These are phyloP conservation scores for Pterulicium gracile DNA, from an alignment of 1,284 basidiomycete genomes.

Conservation along the genomic window DNA sequence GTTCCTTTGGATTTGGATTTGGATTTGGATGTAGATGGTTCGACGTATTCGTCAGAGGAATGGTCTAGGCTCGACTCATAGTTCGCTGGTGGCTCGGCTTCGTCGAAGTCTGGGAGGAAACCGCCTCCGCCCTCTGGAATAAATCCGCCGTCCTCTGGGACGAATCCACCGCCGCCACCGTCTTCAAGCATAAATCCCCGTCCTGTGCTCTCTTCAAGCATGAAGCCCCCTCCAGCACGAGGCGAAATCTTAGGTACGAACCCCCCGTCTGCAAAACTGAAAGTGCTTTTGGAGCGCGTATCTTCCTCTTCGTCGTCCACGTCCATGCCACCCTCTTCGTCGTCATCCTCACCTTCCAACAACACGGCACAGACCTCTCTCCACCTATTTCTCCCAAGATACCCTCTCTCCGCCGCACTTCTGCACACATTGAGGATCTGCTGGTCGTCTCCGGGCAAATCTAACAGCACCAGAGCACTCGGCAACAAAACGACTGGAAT, in stretches of 20 bases:
- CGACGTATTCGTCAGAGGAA: slow-evolving; percentile 10
- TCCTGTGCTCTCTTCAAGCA: slow-evolving; percentile 5
- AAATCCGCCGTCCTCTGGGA: too few relatives aligned
- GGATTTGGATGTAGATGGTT: slow-evolving; percentile 6
- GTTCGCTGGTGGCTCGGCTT: slow-evolving; percentile 12
- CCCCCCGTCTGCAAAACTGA: slow-evolving; percentile 9
- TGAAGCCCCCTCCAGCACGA: slow-evolving; percentile 19
- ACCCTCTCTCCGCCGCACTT: slow-evolving; percentile 40
- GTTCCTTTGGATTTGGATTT: background rate
- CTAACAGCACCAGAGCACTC: slow-evolving; percentile 48
- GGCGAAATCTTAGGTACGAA: slow-evolving; percentile 9
- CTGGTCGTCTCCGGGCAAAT: slow-evolving; percentile 54
- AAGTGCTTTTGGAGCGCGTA: slow-evolving; percentile 15
- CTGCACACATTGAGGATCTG: slow-evolving; percentile 58
- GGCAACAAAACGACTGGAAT: slow-evolving; percentile 52
- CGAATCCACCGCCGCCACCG: slow-evolving; percentile 5
- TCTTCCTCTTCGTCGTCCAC: slow-evolving; percentile 14
- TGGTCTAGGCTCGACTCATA: slow-evolving; percentile 9
- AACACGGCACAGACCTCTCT: slow-evolving; percentile 62
- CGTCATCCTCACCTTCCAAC: slow-evolving; percentile 28
- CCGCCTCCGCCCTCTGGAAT: background rate
- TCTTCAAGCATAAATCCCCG: background rate
- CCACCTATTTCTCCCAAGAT: slow-evolving; percentile 57
- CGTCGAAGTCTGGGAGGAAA: slow-evolving; percentile 11
- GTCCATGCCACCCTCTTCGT: slow-evolving; percentile 14